Conservation (phyloP, 352 stramenopile species). For the Phytophthora pluvialis region DNA sequence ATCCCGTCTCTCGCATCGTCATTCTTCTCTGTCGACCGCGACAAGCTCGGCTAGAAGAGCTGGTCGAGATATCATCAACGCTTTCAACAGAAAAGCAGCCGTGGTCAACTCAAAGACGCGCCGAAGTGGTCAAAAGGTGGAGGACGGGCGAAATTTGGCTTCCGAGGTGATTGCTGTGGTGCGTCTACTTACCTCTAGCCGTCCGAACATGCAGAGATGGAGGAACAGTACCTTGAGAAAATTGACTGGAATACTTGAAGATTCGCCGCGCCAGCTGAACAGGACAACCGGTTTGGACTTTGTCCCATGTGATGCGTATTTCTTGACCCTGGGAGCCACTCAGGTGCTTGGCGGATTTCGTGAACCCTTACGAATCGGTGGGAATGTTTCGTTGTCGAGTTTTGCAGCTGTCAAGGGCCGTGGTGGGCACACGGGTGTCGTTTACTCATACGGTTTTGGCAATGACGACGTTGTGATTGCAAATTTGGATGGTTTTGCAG, state of each 20-base stretch:
- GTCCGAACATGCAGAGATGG: constrained; percentile 30
- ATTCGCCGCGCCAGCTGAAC: constrained; percentile 27
- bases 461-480: constrained; percentile 43
- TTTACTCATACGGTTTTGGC: constrained; percentile 48
- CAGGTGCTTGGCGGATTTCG: constrained; percentile 58
- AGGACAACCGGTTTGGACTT: background rate
- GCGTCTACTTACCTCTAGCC: constrained; percentile 32
- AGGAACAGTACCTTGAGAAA: constrained; percentile 33
- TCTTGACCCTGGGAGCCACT: constrained; percentile 42
- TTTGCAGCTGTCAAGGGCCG: constrained; percentile 24
- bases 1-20: constrained; percentile 45
- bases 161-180: constrained; percentile 50
- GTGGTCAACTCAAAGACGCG: constrained; percentile 15
- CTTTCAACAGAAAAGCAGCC: constrained; percentile 48
- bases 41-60: constrained; percentile 43
- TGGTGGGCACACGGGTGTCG: constrained; percentile 25
- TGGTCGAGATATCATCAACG: constrained; percentile 41
- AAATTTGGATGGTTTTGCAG: constrained; percentile 11
- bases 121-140: constrained; percentile 13
- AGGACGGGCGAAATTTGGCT: constrained; percentile 37
- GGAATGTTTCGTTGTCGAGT: constrained; percentile 36
- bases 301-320: constrained; percentile 31
- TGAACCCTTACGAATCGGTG: constrained; percentile 48
- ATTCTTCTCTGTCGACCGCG: constrained; percentile 31
- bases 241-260: constrained; percentile 35